Conservation (phyloP, 1,284 basidiomycete genomes). For the Coniophora puteana region DNA sequence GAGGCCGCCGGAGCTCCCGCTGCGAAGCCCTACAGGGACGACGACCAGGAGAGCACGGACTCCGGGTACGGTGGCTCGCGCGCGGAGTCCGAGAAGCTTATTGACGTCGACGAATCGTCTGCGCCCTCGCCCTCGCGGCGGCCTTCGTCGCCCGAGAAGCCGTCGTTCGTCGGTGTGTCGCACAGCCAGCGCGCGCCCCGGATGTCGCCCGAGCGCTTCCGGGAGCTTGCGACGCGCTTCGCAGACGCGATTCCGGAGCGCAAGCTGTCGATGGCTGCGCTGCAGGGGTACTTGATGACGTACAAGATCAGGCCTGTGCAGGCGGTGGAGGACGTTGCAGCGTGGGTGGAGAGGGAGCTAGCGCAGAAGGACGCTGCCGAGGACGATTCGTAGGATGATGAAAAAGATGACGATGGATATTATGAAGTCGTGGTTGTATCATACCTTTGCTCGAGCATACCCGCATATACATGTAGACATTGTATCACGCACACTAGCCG, state of each 20-base stretch:
- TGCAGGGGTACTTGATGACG: slow-evolving; percentile 74
- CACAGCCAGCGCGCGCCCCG: slow-evolving; percentile 30
- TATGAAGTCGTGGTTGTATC: no score
- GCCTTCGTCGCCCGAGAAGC: slow-evolving; percentile 15
- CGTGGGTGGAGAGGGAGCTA: slow-evolving; percentile 46
- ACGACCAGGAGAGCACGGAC: background rate
- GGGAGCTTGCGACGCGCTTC: slow-evolving; percentile 54
- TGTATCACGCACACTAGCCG: no score
- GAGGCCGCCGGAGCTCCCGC: background rate
- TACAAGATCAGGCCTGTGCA: slow-evolving; percentile 60
- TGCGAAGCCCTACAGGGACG: background rate
- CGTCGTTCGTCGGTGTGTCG: slow-evolving; percentile 23
- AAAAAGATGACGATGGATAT: no score
- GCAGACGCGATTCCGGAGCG: slow-evolving; percentile 56
- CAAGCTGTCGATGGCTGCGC: slow-evolving; percentile 66
- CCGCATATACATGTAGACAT: no score
- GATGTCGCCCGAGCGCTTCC: slow-evolving; percentile 32
- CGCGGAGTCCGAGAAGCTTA: slow-evolving; percentile 7
- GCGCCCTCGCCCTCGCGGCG: background rate
- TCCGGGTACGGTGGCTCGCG: background rate
- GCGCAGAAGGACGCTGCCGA: slow-evolving; percentile 12
- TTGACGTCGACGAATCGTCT: slow-evolving; percentile 14
- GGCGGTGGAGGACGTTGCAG: slow-evolving; percentile 44
- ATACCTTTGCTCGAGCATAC: no score
- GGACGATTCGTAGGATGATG: no score